Base-by-base conservation (phyloP, 495 filamentous ascomycete species). In the Sporormia fimetaria region DNA sequence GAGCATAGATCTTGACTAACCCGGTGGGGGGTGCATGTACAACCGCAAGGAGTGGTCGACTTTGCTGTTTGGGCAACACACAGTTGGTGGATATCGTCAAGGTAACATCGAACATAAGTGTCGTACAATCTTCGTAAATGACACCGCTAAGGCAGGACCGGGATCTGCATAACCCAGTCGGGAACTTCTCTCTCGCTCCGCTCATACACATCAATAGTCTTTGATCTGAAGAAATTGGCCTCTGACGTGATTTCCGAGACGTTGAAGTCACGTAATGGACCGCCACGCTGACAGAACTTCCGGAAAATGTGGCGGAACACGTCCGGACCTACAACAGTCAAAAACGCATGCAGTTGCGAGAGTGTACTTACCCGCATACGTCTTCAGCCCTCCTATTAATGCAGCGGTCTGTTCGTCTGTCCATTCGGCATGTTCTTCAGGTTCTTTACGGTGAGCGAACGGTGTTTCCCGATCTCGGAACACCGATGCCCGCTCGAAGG, bases 81-180 rank as follows among this genome's bases (percentile, higher is more conserved):
- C n/a, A n/a, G n/a, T n/a, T n/a, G n/a, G n/a, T n/a, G n/a, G n/a
- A n/a, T n/a, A n/a, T n/a, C n/a, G n/a, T n/a, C n/a, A n/a, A n/a
- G n/a, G n/a, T n/a, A n/a, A n/a, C n/a, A n/a, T n/a, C n/a, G n/a
- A n/a, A n/a, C n/a, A n/a, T n/a, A n/a, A n/a, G n/a, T n/a, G n/a
- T n/a, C n/a, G n/a, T n/a, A n/a, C n/a, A n/a, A n/a, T n/a, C n/a
- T n/a, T n/a, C n/a, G n/a, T n/a, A n/a, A n/a, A n/a, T n/a, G n/a
- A n/a, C n/a, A n/a, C 25, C 35, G 21, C 42, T 22, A 52, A 3
- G 33, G 49, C n/a, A 52, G 26, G 20, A 58, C 42, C 23, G 55
- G 59, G 24, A 62, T 59, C 22, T 39, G 35, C 30, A 26, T 21
- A 1, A 62, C 31, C 59, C 59, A 62, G 20, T 48, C 38, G 30